Conservation (phyloP, 169 alveolate species). For the Theileria luwenshuni region DNA sequence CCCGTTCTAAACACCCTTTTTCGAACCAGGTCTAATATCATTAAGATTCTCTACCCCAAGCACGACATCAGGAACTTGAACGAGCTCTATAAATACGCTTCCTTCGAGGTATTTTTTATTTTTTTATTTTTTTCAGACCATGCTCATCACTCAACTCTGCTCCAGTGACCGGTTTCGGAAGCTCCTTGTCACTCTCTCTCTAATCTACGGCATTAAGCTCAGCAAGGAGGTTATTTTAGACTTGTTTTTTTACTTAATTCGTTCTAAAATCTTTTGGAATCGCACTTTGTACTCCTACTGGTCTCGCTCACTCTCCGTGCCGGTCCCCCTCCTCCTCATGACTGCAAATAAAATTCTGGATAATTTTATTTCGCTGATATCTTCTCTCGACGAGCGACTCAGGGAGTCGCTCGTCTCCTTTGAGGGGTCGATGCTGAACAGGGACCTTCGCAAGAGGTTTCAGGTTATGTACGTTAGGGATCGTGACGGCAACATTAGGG, state of each 20-base stretch:
- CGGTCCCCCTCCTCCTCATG: slow-evolving; percentile 42
- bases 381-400: slow-evolving; percentile 33
- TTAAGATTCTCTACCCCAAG: slow-evolving; percentile 44
- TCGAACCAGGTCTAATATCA: slow-evolving; percentile 24
- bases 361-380: background rate
- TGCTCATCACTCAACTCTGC: slow-evolving; percentile 22
- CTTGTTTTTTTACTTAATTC: slow-evolving; percentile 22
- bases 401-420: slow-evolving; percentile 15
- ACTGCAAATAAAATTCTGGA: slow-evolving; percentile 38
- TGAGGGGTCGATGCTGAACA: slow-evolving; percentile 54
- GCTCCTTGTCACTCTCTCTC: background rate
- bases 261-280: slow-evolving; percentile 47
- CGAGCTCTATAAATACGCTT: slow-evolving; percentile 53
- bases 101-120: slow-evolving; percentile 38
- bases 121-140: slow-evolving; percentile 34
- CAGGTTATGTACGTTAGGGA: slow-evolving; percentile 31
- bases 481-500: slow-evolving; percentile 18
- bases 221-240: slow-evolving; percentile 37
- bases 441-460: slow-evolving; percentile 17
- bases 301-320: slow-evolving; percentile 58
- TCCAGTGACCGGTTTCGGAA: slow-evolving; percentile 14
- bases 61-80: slow-evolving; percentile 22
- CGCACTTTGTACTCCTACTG: slow-evolving; percentile 53
- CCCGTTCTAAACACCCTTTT: slow-evolving; percentile 41
- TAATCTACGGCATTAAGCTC: slow-evolving; percentile 19